Evolutionary conservation across 352 stramenopile species (phyloP).

Genomic region (Aphanomyces cochlioides): DNA sequence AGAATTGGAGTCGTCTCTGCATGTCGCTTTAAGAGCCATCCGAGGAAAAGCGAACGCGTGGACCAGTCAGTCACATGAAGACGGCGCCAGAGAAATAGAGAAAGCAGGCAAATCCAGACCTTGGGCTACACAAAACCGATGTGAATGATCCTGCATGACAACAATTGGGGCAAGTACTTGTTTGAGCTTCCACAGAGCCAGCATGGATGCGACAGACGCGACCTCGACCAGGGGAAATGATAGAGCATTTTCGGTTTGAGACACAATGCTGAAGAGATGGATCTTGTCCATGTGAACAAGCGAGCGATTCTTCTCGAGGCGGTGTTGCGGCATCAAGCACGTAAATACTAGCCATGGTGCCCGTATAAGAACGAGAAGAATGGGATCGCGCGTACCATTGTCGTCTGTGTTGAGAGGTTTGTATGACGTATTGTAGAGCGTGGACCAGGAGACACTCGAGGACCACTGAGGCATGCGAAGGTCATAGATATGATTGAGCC

Average conservation of each 20-base stretch:
- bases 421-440: constrained; percentile 9
- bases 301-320: constrained; percentile 47
- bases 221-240: constrained; percentile 4
- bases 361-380: constrained; percentile 27
- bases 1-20: constrained; percentile 50
- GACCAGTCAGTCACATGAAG: constrained; percentile 51
- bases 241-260: constrained; percentile 37
- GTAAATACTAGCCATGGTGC: constrained; percentile 33
- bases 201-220: background rate
- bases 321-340: constrained; percentile 45
- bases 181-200: constrained; percentile 9
- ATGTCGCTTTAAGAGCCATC: constrained; percentile 58
- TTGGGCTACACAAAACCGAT: background rate
- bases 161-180: background rate
- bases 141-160: no score
- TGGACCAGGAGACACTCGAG: constrained; percentile 31
- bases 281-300: constrained; percentile 42
- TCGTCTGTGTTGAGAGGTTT: constrained; percentile 23
- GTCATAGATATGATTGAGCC: constrained; percentile 35
- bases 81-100: constrained; percentile 35
- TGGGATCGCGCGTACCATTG: constrained; percentile 36
- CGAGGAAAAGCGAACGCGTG: constrained; percentile 57
- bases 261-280: constrained; percentile 67
- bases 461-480: constrained; percentile 63
- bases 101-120: constrained; percentile 29